Conservation (phyloP, 257 asterid species). For the Przewalskia tangutica region DNA sequence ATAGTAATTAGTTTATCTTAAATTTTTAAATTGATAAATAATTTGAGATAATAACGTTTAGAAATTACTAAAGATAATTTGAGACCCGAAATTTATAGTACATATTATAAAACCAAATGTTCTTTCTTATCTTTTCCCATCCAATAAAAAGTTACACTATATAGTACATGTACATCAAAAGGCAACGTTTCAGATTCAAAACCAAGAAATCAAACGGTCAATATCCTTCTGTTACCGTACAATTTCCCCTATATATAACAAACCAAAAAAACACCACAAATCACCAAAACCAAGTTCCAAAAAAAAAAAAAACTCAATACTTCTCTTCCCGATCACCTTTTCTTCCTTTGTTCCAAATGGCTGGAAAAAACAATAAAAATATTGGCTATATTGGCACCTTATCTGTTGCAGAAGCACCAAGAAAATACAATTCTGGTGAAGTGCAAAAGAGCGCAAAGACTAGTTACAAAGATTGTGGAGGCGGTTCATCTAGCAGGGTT, state of each 20-base stretch:
- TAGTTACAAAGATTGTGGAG: not conserved
- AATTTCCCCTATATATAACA: not conserved
- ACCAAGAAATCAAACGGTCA: not conserved
- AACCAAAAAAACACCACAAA: not conserved
- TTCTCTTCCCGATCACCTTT: not conserved
- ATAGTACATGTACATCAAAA: not conserved
- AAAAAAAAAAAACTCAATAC: too few species aligned
- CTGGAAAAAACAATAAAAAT: not conserved
- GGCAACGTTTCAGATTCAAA: not conserved
- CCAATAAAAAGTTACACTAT: too few species aligned
- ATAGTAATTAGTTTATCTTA: too few species aligned
- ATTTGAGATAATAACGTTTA: too few species aligned
- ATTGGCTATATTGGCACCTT: not conserved
- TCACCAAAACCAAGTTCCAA: not conserved
- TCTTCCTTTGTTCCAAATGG: not conserved
- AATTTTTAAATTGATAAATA: too few species aligned
- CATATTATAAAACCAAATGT: too few species aligned
- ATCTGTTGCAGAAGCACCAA: not conserved
- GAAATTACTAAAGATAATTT: too few species aligned
- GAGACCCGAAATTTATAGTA: too few species aligned
- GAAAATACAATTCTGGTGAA: not conserved
- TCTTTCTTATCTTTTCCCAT: too few species aligned
- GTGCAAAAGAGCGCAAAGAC: conserved; percentile 3
- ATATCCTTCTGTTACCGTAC: not conserved
- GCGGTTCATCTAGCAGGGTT: conserved; percentile 2